phyloP scores from a whole-genome alignment of 192 early-diverging fungal species.

The Backusella luteola region DNA sequence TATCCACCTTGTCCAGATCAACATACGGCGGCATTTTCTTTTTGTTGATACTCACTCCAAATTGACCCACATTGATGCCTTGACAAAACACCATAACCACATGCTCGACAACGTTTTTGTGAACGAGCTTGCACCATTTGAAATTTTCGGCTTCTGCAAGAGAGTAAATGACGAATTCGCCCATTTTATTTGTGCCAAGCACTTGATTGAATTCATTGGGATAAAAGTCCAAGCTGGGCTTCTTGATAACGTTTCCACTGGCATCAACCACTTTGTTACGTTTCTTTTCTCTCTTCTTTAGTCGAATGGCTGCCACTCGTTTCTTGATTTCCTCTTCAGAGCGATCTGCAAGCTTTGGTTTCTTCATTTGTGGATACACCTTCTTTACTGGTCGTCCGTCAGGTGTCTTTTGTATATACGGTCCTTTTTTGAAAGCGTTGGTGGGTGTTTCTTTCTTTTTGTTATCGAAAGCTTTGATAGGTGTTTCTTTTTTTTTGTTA shows the following conservation, averaged over 20 bases:
- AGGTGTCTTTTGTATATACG: background rate
- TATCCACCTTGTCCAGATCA: background rate
- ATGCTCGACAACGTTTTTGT: constrained; percentile 37
- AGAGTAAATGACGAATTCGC: constrained; percentile 44
- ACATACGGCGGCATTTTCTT: constrained; percentile 26
- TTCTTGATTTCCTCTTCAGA: constrained; percentile 8
- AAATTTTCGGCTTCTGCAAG: constrained; percentile 38
- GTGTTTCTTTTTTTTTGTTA: background rate
- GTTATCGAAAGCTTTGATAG: background rate
- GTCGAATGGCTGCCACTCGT: background rate
- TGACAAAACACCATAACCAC: constrained; percentile 40
- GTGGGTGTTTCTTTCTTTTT: background rate
- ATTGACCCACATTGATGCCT: constrained; percentile 42
- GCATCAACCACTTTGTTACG: background rate
- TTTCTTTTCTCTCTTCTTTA: background rate
- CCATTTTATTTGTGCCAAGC: constrained; percentile 29
- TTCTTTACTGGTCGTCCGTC: background rate
- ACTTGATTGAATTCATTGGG: background rate
- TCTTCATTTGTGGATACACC: constrained; percentile 3
- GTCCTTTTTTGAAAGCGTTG: background rate
- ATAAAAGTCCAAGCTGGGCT: constrained; percentile 8
- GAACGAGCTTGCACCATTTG: constrained; percentile 36
- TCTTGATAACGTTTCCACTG: background rate
- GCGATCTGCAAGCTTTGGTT: background rate
- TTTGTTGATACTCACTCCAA: constrained; percentile 29